Evolutionary conservation across 495 filamentous ascomycete species (phyloP).

Genomic region (Hamigera avellanea): DNA sequence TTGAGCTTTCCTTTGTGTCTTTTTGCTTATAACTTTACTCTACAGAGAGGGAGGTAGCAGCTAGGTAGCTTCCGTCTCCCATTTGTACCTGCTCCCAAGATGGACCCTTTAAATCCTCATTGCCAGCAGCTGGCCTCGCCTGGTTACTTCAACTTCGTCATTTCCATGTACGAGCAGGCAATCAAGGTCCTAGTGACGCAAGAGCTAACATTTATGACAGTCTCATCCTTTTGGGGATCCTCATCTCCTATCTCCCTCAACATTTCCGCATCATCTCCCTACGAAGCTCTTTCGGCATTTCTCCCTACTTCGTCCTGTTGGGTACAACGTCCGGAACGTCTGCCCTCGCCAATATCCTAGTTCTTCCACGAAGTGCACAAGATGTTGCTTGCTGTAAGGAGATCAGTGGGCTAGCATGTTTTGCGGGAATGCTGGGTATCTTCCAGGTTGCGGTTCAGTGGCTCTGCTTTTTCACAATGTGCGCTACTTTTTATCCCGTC

Average conservation of each 20-base stretch:
- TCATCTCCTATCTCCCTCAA: constrained; percentile 90
- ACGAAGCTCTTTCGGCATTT: constrained; percentile 88
- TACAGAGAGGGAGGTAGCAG: background rate
- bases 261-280: constrained; percentile 81
- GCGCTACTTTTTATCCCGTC: constrained; percentile 11
- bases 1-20: background rate
- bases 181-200: background rate
- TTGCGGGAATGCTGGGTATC: constrained; percentile 74
- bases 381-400: constrained; percentile 78
- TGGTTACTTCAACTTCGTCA: constrained; percentile 45
- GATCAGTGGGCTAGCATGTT: constrained; percentile 70
- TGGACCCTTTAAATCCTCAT: constrained; percentile 18
- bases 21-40: background rate
- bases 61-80: background rate
- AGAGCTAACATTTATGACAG: constrained; percentile 25
- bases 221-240: constrained; percentile 78
- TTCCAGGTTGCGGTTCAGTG: constrained; percentile 85
- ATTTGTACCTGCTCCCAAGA: constrained; percentile 4
- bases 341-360: constrained; percentile 82
- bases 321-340: constrained; percentile 81
- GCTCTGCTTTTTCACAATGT: constrained; percentile 87
- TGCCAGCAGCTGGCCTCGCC: constrained; percentile 33
- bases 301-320: constrained; percentile 84
- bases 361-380: constrained; percentile 61
- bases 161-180: constrained; percentile 41